Evolutionary conservation across 2,329 filamentous ascomycete species (phyloP), one percentile per base, ranked within the genome.

Genomic region (Monilinia fructicola): DNA sequence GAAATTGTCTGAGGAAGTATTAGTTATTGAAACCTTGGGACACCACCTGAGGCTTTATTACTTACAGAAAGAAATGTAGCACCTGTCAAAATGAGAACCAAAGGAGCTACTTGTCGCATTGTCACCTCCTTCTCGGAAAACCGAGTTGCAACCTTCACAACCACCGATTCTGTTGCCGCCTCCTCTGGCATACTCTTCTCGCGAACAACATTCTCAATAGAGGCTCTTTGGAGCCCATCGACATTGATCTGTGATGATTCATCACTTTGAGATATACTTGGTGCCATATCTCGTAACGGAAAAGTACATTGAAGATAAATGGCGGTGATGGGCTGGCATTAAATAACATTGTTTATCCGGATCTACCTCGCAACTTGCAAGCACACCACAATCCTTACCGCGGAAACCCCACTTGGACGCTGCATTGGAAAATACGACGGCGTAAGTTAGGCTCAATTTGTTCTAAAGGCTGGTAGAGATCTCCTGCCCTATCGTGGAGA

Each of bases 1-100:
- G 64, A 44, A 16, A 48, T 66, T 23, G 46, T 66, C 64, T 66
- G 35, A 18, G 7, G 31, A 18, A 3, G 40, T 14, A 52, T 65
- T 48, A 65, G 53, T 6, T 3, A 16, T 42, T 18, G 14, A n/a
- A 31, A 21, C 18, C 4, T 35, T 28, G 4, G 2, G 18, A 16
- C 4, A 42, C 28, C 12, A 42, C 14, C 4, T 1, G 40, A 42
- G 38, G 38, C 4, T 7, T 35, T 42, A n/a, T 35, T 26, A 66
- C 67, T 67, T 64, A 73, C 73, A 64, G 70, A 71, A 12, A 74
- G 62, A 61, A 75, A 74, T 14, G 70, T 70, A 52, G 73, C 71
- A 48, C 69, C 70, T 12, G 73, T 73, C 40, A 74, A 67, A 18
- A 70, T 65, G 12, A 73, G 48, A 3, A 74, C 67, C 48, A 75